Base-by-base conservation (phyloP, 2,329 filamentous ascomycete species). In the Colletotrichum chlorophyti region DNA sequence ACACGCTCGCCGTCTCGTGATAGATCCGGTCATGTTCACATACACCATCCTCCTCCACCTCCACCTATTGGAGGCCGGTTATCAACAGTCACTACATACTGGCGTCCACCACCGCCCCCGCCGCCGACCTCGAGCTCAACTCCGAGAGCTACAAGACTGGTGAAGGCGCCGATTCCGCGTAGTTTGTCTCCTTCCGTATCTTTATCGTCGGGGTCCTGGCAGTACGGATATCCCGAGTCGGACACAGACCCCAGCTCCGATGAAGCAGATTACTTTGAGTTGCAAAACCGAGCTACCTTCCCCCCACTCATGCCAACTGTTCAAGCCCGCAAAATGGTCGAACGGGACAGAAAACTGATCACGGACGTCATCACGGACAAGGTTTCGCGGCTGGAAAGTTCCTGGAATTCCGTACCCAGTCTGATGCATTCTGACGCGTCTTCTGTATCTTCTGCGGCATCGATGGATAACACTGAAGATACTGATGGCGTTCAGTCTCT, bases 311-410 rank as follows among this genome's bases (percentile, higher is more conserved):
- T 62, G 42, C 61, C 59, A 8, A 63, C 59, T 9, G 59, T 51
- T 5, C 45, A 49, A 37, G 27, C 15, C 14, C 45, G 46, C 11
- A 27, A 35, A 11, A 17, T 46, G 8, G 12, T 42, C 5, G 19
- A 41, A 6, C 34, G 41, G 12, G 19, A 52, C 8, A 45, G 61
- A 19, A 55, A 42, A 6, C 37, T 27, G 5, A 45, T 63, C 29
- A 70, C 70, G 32, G 70, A 67, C 45, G 66, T 67, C 3, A 75
- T 75, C 50, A 66, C 69, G n/a, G 57, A 68, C 17, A 72, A 70
- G 67, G 69, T 75, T 26, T 68, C 71, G 23, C 64, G 65, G 42
- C 70, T 70, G 40, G 70, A 74, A 58, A 66, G 63, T 24, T 64
- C 65, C 7, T 65, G 62, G 29, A 66, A 63, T 15, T 64, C 68